Evolutionary conservation across 2,329 filamentous ascomycete species (phyloP).

Genomic region (Dactylellina parvicollis): DNA sequence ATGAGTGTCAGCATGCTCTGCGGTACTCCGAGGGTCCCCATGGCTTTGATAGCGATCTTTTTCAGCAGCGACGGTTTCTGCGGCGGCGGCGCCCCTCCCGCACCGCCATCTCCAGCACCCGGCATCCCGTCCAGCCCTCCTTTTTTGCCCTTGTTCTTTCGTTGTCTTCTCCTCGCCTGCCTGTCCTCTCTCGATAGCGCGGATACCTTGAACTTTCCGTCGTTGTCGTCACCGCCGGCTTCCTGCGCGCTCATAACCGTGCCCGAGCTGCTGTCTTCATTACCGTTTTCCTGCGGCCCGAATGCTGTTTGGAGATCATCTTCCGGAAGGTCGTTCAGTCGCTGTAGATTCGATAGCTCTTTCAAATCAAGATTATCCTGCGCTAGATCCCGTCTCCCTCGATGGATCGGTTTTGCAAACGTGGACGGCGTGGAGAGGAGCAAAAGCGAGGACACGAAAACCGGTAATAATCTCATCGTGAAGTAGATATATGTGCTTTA

Average conservation of each 20-base stretch:
- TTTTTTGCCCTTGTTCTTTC: neutral
- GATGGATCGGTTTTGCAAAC: constrained; percentile 9
- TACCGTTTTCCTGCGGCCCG: neutral
- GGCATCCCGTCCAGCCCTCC: neutral
- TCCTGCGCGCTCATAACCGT: constrained; percentile 1
- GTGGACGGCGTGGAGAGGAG: constrained; percentile 8
- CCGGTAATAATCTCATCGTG: constrained; percentile 21
- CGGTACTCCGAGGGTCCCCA: constrained; percentile 30
- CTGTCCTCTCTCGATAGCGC: neutral
- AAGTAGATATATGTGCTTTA: neutral
- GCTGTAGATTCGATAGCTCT: constrained; percentile 6
- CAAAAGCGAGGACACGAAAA: constrained; percentile 22
- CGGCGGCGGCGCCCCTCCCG: neutral
- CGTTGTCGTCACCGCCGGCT: neutral
- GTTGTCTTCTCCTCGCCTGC: neutral
- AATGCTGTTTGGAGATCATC: neutral
- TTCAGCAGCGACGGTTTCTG: constrained; percentile 18
- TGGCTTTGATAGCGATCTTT: constrained; percentile 10
- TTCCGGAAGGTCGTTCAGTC: neutral
- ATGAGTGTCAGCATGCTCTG: constrained; percentile 36
- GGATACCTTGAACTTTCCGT: neutral
- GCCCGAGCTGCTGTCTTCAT: too few relatives aligned
- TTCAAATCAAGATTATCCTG: constrained; percentile 3
- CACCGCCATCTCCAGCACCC: neutral
- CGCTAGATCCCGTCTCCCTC: neutral